Conservation (phyloP, 2,329 filamentous ascomycete species). For the Pseudogymnoascus verrucosus region DNA sequence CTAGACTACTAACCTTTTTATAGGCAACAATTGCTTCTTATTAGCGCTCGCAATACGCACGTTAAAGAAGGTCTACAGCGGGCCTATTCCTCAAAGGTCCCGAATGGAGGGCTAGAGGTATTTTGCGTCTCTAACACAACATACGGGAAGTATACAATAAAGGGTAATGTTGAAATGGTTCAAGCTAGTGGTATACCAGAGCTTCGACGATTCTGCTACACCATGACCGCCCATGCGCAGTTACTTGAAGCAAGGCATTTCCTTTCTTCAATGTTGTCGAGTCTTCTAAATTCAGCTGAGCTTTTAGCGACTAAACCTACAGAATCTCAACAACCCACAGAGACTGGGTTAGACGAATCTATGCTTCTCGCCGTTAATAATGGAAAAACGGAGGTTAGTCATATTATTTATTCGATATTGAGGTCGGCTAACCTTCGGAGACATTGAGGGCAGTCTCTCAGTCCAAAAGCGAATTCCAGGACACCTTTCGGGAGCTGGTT, state of each 20-base stretch:
- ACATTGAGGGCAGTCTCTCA: constrained; percentile 6
- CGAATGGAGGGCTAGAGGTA: constrained; percentile 24
- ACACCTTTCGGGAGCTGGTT: constrained; percentile 14
- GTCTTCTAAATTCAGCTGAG: constrained; percentile 25
- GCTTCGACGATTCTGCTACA: constrained; percentile 29
- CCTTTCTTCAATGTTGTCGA: constrained; percentile 22
- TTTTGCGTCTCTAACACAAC: constrained; percentile 31
- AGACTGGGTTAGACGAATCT: constrained; percentile 10
- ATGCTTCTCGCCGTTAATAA: constrained; percentile 13
- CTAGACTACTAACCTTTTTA: constrained; percentile 10
- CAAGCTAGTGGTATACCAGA: constrained; percentile 27
- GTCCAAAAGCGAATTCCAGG: constrained; percentile 10
- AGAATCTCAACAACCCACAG: not conserved
- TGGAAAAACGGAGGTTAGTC: constrained; percentile 14
- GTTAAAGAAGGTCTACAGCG: constrained; percentile 26
- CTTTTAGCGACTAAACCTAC: constrained; percentile 20
- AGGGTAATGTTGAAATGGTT: constrained; percentile 24
- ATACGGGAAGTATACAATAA: constrained; percentile 28
- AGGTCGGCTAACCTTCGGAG: constrained; percentile 12
- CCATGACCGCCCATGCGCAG: constrained; percentile 28
- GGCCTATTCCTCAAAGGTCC: constrained; percentile 22
- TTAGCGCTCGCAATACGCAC: constrained; percentile 26
- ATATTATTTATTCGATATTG: not conserved
- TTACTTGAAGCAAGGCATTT: constrained; percentile 26
- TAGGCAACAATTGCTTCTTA: constrained; percentile 25